These are phyloP conservation scores for Pontederia crassipes DNA, from an alignment of 176 grass and related monocot genomes.

Conservation along the genomic window DNA sequence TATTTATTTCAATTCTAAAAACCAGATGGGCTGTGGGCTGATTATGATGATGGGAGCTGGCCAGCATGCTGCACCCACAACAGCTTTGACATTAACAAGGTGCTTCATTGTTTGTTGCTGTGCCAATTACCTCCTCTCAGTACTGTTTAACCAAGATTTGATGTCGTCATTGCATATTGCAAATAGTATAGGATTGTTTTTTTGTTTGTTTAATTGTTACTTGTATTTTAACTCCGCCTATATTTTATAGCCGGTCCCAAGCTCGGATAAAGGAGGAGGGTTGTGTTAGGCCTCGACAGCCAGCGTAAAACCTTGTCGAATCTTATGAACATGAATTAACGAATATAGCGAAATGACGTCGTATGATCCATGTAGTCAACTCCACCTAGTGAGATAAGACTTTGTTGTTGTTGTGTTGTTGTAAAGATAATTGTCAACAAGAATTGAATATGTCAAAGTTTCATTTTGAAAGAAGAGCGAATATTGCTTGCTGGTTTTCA, in stretches of 20 bases:
- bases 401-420: too few relatives aligned
- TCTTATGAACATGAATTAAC: too few relatives aligned
- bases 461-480: too few relatives aligned
- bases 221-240: too few relatives aligned
- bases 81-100: slow-evolving; percentile 68
- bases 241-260: too few relatives aligned
- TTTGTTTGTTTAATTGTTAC: slow-evolving; percentile 1
- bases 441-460: neutral
- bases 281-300: too few relatives aligned
- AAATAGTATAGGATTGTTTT: neutral
- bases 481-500: too few relatives aligned
- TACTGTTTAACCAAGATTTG: neutral
- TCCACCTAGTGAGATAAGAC: too few relatives aligned
- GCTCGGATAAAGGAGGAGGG: too few relatives aligned
- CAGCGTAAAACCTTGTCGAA: too few relatives aligned
- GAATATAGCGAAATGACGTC: too few relatives aligned
- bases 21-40: slow-evolving; percentile 77
- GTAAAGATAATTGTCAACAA: neutral
- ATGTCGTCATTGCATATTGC: neutral
- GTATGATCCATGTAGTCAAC: too few relatives aligned
- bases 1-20: slow-evolving; percentile 3
- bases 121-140: neutral
- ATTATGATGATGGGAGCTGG: slow-evolving; percentile 71
- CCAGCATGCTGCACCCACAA: slow-evolving; percentile 63
- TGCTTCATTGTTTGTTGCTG: neutral